A percentile compares a stretch with the other conserved stretches of the same genome.
Conservation (phyloP, 2,329 filamentous ascomycete species). For the Blumeriella jaapii region DNA sequence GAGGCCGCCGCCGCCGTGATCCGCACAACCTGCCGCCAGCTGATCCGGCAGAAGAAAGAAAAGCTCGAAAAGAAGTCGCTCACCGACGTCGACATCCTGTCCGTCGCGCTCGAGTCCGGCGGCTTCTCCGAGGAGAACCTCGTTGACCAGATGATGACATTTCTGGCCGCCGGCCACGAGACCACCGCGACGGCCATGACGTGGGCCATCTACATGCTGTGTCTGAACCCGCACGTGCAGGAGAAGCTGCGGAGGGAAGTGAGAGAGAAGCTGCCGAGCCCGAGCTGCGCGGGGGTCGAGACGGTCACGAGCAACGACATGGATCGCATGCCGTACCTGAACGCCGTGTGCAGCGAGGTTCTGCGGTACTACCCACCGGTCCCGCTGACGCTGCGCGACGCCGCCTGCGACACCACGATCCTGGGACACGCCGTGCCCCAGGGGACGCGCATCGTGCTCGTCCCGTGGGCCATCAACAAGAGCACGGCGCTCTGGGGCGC, state of each 20-base stretch:
- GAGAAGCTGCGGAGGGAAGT: slow-evolving; percentile 56
- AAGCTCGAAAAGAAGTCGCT: slow-evolving; percentile 38
- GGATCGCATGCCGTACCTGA: slow-evolving; percentile 66
- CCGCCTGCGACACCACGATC: slow-evolving; percentile 53
- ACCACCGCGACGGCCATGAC: slow-evolving; percentile 65
- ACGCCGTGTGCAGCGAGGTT: slow-evolving; percentile 68
- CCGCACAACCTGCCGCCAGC: slow-evolving; percentile 51
- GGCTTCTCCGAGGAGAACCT: slow-evolving; percentile 68
- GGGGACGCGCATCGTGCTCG: slow-evolving; percentile 57
- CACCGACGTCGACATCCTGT: slow-evolving; percentile 61
- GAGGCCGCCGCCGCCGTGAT: slow-evolving; percentile 44
- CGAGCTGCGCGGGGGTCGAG: slow-evolving; percentile 28
- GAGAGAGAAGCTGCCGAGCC: slow-evolving; percentile 43
- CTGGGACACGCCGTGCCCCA: slow-evolving; percentile 54
- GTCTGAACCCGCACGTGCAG: slow-evolving; percentile 53
- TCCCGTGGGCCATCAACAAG: slow-evolving; percentile 57
- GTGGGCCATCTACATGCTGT: slow-evolving; percentile 65
- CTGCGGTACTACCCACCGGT: slow-evolving; percentile 65
- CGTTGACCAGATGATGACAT: slow-evolving; percentile 85
- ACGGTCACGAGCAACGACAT: slow-evolving; percentile 45
- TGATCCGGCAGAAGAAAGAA: slow-evolving; percentile 61
- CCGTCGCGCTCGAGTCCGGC: slow-evolving; percentile 65
- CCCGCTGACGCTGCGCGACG: slow-evolving; percentile 55
- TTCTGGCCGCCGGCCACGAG: slow-evolving; percentile 73
- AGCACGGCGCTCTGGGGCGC: slow-evolving; percentile 61